Evolutionary conservation across 106 monocot species (phyloP).

Genomic region (Dendrobium catenatum): DNA sequence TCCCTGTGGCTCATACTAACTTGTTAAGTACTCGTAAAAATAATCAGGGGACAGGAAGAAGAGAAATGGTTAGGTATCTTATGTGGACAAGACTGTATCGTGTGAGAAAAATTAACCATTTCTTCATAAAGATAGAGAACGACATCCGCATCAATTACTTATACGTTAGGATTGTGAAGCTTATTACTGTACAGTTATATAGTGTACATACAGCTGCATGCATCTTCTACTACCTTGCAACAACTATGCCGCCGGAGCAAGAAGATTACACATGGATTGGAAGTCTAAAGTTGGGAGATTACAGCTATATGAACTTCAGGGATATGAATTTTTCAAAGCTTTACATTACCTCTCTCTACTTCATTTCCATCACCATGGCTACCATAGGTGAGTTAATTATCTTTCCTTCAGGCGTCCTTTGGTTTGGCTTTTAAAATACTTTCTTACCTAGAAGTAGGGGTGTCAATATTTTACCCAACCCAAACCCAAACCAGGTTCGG

Average conservation of each 20-base stretch:
- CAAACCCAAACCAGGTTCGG: too few relatives aligned
- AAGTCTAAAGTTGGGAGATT: constrained; percentile 49
- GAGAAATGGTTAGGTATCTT: constrained; percentile 39
- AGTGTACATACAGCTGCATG: constrained; percentile 66
- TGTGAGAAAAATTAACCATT: constrained; percentile 32
- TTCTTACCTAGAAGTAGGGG: background rate
- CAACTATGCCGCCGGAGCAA: constrained; percentile 42
- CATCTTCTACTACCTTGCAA: constrained; percentile 76
- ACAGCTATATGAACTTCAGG: constrained; percentile 53
- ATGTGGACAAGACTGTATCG: constrained; percentile 47
- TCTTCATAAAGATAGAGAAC: constrained; percentile 52
- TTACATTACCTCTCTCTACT: constrained; percentile 62
- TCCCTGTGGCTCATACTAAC: background rate
- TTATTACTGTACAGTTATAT: constrained; percentile 61
- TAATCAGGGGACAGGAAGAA: constrained; percentile 34
- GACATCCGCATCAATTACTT: constrained; percentile 71
- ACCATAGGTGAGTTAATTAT: constrained; percentile 38
- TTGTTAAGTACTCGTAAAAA: background rate
- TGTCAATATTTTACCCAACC: too few relatives aligned
- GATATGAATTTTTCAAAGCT: constrained; percentile 55
- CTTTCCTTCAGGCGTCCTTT: background rate
- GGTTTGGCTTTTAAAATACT: too few relatives aligned
- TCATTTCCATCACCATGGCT: constrained; percentile 61
- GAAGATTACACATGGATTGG: constrained; percentile 71
- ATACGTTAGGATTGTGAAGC: constrained; percentile 64